A percentile compares a stretch with the other conserved stretches of the same genome.
These are phyloP conservation scores for Syncephalis plumigaleata DNA, from an alignment of 371 early-diverging fungal species.

Conservation along the genomic window DNA sequence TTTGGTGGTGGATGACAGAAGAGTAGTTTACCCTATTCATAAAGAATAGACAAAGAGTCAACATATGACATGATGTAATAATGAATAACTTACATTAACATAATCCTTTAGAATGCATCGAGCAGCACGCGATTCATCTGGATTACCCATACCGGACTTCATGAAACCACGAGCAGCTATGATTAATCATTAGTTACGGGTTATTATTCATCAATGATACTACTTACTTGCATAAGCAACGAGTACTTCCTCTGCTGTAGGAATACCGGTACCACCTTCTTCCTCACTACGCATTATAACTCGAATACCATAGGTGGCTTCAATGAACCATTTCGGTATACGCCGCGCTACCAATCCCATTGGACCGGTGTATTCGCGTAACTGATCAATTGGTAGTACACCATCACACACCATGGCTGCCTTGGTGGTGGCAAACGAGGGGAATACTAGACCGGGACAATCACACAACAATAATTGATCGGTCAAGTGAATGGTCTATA, in stretches of 20 bases:
- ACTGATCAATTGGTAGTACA: conserved; percentile 96
- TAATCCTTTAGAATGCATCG: conserved; percentile 92
- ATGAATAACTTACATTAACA: conserved; percentile 65
- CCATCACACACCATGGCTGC: conserved; percentile 98
- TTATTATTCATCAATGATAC: background rate
- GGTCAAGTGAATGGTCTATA: conserved; percentile 60
- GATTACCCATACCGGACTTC: conserved; percentile 84
- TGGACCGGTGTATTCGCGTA: conserved; percentile 89
- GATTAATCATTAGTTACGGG: background rate
- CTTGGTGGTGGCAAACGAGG: conserved; percentile 92
- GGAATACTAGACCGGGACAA: conserved; percentile 99
- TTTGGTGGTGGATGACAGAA: conserved; percentile 3
- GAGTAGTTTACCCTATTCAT: background rate
- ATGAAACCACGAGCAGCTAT: conserved; percentile 78
- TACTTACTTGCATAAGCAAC: conserved; percentile 48
- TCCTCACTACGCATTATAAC: conserved; percentile 58
- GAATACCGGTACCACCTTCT: conserved; percentile 65
- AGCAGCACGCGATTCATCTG: conserved; percentile 93
- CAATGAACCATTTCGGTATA: conserved; percentile 80
- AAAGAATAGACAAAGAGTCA: background rate
- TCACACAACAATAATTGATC: conserved; percentile 83
- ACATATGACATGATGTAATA: too few species aligned
- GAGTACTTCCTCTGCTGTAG: conserved; percentile 66
- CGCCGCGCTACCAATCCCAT: conserved; percentile 62
- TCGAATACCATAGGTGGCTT: conserved; percentile 81